Conservation (phyloP, 2,329 filamentous ascomycete species). For the Metarhizium sp. region DNA sequence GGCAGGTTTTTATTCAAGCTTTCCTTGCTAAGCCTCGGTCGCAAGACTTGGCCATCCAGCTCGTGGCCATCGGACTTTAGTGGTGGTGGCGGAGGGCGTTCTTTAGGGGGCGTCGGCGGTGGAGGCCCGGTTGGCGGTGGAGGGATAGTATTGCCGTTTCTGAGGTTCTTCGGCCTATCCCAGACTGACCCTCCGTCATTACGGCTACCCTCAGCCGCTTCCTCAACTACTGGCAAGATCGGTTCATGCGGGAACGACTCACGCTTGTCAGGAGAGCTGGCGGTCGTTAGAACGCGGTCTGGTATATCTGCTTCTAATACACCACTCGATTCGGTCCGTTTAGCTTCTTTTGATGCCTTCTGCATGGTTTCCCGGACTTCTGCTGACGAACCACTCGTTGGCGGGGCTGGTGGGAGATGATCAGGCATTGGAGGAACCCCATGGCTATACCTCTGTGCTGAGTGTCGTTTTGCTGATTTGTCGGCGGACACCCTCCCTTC, state of each 20-base stretch:
- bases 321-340: slow-evolving; percentile 23
- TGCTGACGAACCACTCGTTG: slow-evolving; percentile 20
- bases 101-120: slow-evolving; percentile 26
- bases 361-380: slow-evolving; percentile 32
- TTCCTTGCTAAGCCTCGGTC: slow-evolving; percentile 37
- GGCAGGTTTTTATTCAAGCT: slow-evolving; percentile 53
- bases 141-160: slow-evolving; percentile 19
- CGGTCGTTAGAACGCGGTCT: slow-evolving; percentile 45
- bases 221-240: slow-evolving; percentile 76
- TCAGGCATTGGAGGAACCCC: slow-evolving; percentile 34
- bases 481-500: slow-evolving; percentile 20
- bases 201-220: slow-evolving; percentile 67
- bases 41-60: slow-evolving; percentile 34
- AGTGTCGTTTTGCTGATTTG: slow-evolving; percentile 26
- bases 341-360: slow-evolving; percentile 28
- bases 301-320: slow-evolving; percentile 43
- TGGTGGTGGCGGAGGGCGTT: slow-evolving; percentile 6
- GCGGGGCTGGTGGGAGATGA: slow-evolving; percentile 34
- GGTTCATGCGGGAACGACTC: slow-evolving; percentile 47
- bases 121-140: slow-evolving; percentile 35
- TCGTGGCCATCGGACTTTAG: slow-evolving; percentile 31
- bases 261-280: slow-evolving; percentile 32
- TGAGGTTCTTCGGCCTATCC: slow-evolving; percentile 30
- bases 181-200: slow-evolving; percentile 25
- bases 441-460: slow-evolving; percentile 23